Percentiles rank a stretch among this genome's conserved stretches.
Conservation (phyloP, 257 asterid genomes). For the Salvia rosmarinus region DNA sequence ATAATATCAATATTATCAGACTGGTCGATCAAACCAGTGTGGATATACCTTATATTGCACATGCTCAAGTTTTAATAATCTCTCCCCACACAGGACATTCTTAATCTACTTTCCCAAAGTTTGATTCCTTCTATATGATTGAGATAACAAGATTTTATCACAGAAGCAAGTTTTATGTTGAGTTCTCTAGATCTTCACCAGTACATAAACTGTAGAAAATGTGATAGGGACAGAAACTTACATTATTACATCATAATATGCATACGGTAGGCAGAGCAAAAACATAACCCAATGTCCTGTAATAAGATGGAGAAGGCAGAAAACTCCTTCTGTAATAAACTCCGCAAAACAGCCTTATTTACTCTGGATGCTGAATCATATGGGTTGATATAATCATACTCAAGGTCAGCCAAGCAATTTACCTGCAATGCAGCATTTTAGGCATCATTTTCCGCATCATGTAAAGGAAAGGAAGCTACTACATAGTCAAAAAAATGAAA, state of each 20-base stretch:
- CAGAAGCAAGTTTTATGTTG: not conserved
- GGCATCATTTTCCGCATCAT: conserved; percentile 33
- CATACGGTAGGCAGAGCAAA: conserved; percentile 68
- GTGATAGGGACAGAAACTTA: conserved; percentile 47
- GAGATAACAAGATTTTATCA: not conserved
- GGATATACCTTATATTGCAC: not conserved
- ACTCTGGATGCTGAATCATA: conserved; percentile 83
- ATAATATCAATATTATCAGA: not conserved
- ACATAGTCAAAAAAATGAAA: not conserved
- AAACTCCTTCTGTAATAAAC: conserved; percentile 59
- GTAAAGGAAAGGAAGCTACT: conserved; percentile 10
- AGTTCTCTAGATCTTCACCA: conserved; percentile 6
- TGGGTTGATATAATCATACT: conserved; percentile 81
- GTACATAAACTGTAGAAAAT: not conserved
- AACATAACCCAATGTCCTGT: conserved; percentile 86
- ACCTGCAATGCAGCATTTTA: conserved; percentile 54
- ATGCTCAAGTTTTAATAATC: not conserved
- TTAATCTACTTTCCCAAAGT: not conserved
- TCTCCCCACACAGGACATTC: not conserved
- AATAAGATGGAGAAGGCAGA: conserved; percentile 75
- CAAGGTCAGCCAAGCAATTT: conserved; percentile 90
- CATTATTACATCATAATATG: conserved; percentile 61
- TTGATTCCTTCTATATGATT: not conserved
- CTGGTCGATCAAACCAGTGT: not conserved
- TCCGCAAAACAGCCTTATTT: conserved; percentile 69